phyloP scores from a whole-genome alignment of 176 grass and related monocot species.

The Aegilops longissima region DNA sequence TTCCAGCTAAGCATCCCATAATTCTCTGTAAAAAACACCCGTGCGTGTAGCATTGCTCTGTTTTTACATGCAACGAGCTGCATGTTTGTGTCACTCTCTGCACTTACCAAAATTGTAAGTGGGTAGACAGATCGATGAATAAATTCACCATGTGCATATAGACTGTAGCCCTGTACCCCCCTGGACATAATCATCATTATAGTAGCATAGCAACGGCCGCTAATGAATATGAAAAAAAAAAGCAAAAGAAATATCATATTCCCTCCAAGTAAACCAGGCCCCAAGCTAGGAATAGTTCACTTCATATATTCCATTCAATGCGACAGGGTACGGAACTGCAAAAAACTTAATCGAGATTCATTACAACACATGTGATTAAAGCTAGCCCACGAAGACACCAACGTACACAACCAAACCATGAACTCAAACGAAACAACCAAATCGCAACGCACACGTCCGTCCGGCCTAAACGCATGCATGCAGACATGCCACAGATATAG shows the following conservation, averaged over 20 bases:
- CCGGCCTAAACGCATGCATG: background rate
- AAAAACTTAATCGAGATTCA: background rate
- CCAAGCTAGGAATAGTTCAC: background rate
- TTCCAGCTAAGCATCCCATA: too few relatives aligned
- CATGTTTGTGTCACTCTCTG: too few relatives aligned
- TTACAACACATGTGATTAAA: background rate
- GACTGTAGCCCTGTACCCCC: too few relatives aligned
- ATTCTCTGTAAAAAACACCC: too few relatives aligned
- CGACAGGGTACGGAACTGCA: background rate
- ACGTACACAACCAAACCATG: constrained; percentile 5
- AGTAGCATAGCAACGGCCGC: too few relatives aligned
- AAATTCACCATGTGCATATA: too few relatives aligned
- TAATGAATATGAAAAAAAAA: too few relatives aligned
- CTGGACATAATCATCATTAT: too few relatives aligned
- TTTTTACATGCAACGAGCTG: too few relatives aligned
- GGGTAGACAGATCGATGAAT: too few relatives aligned
- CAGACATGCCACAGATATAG: background rate
- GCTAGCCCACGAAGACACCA: background rate
- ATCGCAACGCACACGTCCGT: background rate
- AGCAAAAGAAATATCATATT: background rate
- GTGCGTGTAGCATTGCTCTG: too few relatives aligned
- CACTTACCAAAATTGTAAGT: too few relatives aligned
- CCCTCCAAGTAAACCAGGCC: background rate
- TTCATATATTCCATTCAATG: constrained; percentile 5
- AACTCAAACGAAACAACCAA: constrained; percentile 5